Base-by-base conservation (phyloP, 306 rosid genomes). In the Potentilla sterilis region DNA sequence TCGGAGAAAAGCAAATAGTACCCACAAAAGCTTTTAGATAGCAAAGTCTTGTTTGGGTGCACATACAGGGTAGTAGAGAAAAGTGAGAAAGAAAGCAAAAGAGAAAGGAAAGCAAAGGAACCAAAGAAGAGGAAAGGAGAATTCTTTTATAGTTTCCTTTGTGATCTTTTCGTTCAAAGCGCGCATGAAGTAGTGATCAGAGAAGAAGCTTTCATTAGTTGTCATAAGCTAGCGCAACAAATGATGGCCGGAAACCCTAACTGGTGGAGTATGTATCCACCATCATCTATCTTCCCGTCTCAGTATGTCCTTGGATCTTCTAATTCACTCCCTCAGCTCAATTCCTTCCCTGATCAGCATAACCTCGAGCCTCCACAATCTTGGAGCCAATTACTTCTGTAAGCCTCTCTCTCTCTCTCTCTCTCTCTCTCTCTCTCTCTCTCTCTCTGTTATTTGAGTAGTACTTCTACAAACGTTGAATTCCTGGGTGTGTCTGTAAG, bases 231-330 rank as follows among this genome's bases (percentile, higher is more conserved):
- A n/a, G 79, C 72, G 77, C 59, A 75, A 81, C 88, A 86, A 85
- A 93, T 93, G 97, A 91, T 93, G 98, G 90, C 90, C 62, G 91
- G 92, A 77, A 89, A 91, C 96, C 97, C 97, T 86, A 93, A 88
- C 79, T 91, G 97, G 96, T 93, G 98, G 97, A 84, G 78, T 81
- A 88, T 88, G 88, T 81, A 84, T 93, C 86, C 89, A 85, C 90
- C 93, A 61, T 18, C 67, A 32, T 82, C 96, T 90, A 80, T 87
- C 85, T 81, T 81, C 73, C 85, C 92, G 87, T 77, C 89, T 43
- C 92, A 83, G 34, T 85, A 78, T 82, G 72, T 83, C 67, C 74
- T 85, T 86, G 90, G 91, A 83, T 85, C 87, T 82, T 82, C 93
- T 79, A 73, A 4, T 73, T 54, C 71, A 75, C 69, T 65, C 38